Base-by-base conservation (phyloP, 2,329 filamentous ascomycete species). In the Cercospora sp. region DNA sequence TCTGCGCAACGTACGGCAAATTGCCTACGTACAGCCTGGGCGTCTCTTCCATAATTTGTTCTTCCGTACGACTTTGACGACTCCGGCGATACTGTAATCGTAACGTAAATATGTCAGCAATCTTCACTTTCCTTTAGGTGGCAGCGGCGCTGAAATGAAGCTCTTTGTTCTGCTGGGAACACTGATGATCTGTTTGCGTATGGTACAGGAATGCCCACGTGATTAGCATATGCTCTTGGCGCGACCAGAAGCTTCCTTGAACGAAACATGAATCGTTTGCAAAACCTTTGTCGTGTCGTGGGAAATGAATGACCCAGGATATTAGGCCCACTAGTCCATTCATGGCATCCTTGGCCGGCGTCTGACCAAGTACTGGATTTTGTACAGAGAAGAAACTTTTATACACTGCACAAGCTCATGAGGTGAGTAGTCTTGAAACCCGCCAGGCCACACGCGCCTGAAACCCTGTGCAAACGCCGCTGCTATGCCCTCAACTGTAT, bases 391-490 rank as follows among this genome's bases (percentile, higher is more conserved):
- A 20, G 55, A 59, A 59, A 16, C 55, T 59, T 36, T 59, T 33
- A 59, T 59, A 59, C 55, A 59, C 55, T 59, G 28, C 31, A 59
- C 55, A 20, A 36, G 55, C 55, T 59, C 55, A 59, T 33, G 55
- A 36, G 55, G 18, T 59, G 55, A 59, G 55, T 59, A 5, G 55
- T 59, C 16, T 12, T 26, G 12, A 12, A 18, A n/a, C 16, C 36
- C 36, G 36, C 36, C 23, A 16, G 30, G 55, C 28, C 55, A 59
- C 36, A 12, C 55, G 28, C 55, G 9, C 23, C 28, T n/a, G 0
- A 59, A 59, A 2, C n/a, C 28, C 55, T 59, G 55, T 59, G 30
- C 55, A 36, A 59, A 59, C 28, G 55, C 55, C 55, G 55, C 31
- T 59, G 28, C 55, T 18, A 59, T 59, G 30, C 55, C 55, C 2